phyloP scores from a whole-genome alignment of 208 protist species.

The Leishmania guyanensis region DNA sequence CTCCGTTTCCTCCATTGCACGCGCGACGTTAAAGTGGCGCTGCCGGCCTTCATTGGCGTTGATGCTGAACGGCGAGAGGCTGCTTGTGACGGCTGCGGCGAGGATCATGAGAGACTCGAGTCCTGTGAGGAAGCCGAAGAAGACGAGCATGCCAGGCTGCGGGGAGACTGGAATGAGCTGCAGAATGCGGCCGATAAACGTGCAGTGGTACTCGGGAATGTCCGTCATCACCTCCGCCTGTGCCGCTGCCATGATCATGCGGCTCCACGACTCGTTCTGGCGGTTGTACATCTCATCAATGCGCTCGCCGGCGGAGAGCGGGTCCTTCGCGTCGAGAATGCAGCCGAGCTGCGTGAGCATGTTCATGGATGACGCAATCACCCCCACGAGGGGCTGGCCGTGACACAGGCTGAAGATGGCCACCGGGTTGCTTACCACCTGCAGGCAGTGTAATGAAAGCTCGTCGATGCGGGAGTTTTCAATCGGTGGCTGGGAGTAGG shows the following conservation, averaged over 20 bases:
- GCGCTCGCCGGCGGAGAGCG: slow-evolving; percentile 34
- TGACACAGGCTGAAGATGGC: slow-evolving; percentile 80
- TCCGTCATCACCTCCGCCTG: slow-evolving; percentile 33
- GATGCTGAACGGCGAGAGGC: slow-evolving; percentile 64
- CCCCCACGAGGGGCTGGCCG: slow-evolving; percentile 59
- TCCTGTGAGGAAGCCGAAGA: slow-evolving; percentile 70
- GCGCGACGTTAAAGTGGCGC: slow-evolving; percentile 35
- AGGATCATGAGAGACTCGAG: slow-evolving; percentile 75
- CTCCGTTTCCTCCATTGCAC: slow-evolving; percentile 66
- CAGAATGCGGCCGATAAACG: slow-evolving; percentile 72
- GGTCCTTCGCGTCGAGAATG: slow-evolving; percentile 54
- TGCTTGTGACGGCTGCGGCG: slow-evolving; percentile 65
- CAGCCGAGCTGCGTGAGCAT: slow-evolving; percentile 76
- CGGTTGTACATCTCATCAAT: slow-evolving; percentile 35
- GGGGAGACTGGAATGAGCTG: slow-evolving; percentile 72
- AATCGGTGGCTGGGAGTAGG: slow-evolving; percentile 38
- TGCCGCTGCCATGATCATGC: slow-evolving; percentile 29
- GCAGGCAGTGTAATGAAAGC: slow-evolving; percentile 79
- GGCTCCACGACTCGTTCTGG: slow-evolving; percentile 28
- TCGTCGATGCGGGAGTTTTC: slow-evolving; percentile 70
- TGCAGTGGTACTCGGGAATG: slow-evolving; percentile 57
- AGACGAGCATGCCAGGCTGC: slow-evolving; percentile 67
- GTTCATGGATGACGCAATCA: slow-evolving; percentile 63
- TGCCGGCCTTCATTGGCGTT: slow-evolving; percentile 30
- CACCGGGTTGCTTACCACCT: slow-evolving; percentile 67